phyloP scores from a whole-genome alignment of 139 green algal genomes.

The Chlorella sp. region DNA sequence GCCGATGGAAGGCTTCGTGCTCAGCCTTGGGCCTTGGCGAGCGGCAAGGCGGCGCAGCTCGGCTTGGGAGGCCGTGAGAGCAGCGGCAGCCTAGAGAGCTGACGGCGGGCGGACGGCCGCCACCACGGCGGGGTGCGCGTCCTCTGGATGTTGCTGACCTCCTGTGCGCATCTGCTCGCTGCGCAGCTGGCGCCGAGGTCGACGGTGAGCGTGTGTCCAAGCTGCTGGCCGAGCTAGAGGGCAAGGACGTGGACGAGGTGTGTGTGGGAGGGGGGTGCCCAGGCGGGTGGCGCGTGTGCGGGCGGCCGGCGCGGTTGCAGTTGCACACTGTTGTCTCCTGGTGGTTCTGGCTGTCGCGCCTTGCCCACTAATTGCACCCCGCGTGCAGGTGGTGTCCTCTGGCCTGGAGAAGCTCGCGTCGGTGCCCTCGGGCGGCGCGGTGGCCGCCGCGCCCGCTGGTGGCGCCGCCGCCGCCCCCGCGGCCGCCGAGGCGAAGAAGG shows the following conservation, averaged over 20 bases:
- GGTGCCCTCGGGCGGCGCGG: constrained; percentile 67
- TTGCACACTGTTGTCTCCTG: no score
- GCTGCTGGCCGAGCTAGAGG: constrained; percentile 74
- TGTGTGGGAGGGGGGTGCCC: not conserved
- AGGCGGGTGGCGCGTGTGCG: no score
- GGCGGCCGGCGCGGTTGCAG: no score
- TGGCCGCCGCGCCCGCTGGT: constrained; percentile 29
- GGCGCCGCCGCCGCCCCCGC: constrained; percentile 40
- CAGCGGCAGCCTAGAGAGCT: no score
- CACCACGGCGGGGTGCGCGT: no score
- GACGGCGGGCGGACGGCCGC: no score
- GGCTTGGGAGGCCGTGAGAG: no score
- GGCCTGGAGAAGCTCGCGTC: constrained; percentile 71
- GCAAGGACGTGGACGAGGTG: constrained; percentile 76
- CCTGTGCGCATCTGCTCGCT: not conserved
- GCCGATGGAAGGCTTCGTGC: no score
- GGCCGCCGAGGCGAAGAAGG: constrained; percentile 52
- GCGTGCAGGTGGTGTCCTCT: constrained; percentile 45
- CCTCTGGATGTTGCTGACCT: not conserved
- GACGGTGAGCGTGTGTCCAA: constrained; percentile 59
- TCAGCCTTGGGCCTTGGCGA: no score
- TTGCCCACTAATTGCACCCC: not conserved
- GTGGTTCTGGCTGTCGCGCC: no score
- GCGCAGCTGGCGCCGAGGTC: constrained; percentile 66
- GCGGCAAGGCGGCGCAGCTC: no score